phyloP scores from a whole-genome alignment of 129 eudicot genomes.

The Logfia minima region DNA sequence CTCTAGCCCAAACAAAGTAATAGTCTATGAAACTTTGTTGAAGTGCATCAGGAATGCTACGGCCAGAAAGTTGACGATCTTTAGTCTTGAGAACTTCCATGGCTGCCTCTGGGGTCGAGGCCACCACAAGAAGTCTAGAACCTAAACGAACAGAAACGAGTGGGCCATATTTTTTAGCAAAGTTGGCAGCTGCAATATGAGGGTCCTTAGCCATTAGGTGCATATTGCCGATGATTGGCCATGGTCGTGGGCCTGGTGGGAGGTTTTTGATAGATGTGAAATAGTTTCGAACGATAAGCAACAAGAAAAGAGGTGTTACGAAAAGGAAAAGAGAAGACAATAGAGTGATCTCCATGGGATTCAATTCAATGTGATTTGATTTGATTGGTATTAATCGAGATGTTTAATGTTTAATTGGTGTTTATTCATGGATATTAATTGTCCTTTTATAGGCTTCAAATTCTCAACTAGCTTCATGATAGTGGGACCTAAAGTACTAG shows the following conservation, averaged over 20 bases:
- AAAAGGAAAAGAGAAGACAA: background rate
- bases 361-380: no score
- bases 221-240: conserved; percentile 15
- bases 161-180: conserved; percentile 31
- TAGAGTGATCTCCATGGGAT: background rate
- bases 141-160: conserved; percentile 36
- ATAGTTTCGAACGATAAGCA: background rate
- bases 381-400: no score
- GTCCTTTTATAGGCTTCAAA: no score
- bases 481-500: no score
- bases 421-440: no score
- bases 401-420: no score
- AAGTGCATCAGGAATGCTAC: conserved; percentile 12
- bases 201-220: conserved; percentile 30
- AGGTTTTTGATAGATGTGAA: conserved; percentile 3
- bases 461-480: no score
- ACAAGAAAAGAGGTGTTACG: background rate
- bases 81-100: conserved; percentile 34
- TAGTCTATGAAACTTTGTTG: background rate
- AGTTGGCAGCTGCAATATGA: conserved; percentile 17
- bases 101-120: conserved; percentile 7
- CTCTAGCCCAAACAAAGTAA: conserved; percentile 18
- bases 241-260: conserved; percentile 34
- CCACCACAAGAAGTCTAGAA: conserved; percentile 34
- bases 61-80: conserved; percentile 27